Evolutionary conservation across 1,284 basidiomycete species (phyloP).

Genomic region (Abortiporus biennis): DNA sequence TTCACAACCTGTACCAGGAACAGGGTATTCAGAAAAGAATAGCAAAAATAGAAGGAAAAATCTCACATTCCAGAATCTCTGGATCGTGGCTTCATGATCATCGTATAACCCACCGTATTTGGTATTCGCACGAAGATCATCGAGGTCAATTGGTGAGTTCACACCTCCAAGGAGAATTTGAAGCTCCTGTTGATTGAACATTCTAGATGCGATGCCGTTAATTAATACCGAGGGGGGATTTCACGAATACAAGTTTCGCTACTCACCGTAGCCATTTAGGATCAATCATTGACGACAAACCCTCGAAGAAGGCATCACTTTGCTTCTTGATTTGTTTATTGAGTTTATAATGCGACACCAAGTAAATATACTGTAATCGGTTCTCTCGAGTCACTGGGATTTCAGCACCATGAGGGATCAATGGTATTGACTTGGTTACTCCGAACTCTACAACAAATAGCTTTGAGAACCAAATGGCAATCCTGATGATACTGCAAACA

Average conservation of each 20-base stretch:
- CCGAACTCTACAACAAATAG: constrained; percentile 71
- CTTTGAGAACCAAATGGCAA: constrained; percentile 1
- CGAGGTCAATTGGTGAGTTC: constrained; percentile 76
- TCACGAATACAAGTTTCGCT: neutral
- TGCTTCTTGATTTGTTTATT: constrained; percentile 87
- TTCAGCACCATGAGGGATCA: constrained; percentile 81
- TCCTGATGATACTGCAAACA: constrained; percentile 12
- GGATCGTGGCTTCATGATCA: constrained; percentile 64
- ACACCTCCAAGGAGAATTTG: constrained; percentile 83
- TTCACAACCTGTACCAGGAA: constrained; percentile 56
- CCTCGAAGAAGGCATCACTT: constrained; percentile 81
- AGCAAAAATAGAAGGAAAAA: constrained; percentile 7
- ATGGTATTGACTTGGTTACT: constrained; percentile 69
- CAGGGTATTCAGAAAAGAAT: neutral
- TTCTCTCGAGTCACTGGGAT: constrained; percentile 89
- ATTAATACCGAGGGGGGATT: constrained; percentile 4
- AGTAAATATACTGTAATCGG: constrained; percentile 84
- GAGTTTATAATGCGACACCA: constrained; percentile 86
- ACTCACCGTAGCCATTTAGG: constrained; percentile 80
- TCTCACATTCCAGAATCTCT: constrained; percentile 69
- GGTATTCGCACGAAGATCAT: constrained; percentile 72
- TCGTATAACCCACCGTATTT: constrained; percentile 76
- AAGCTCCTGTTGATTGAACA: constrained; percentile 94
- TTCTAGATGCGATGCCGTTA: constrained; percentile 40
- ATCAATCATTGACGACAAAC: constrained; percentile 85